Evolutionary conservation across 305 asterid genomes (phyloP).

Genomic region (Solanum aculeatissimum): DNA sequence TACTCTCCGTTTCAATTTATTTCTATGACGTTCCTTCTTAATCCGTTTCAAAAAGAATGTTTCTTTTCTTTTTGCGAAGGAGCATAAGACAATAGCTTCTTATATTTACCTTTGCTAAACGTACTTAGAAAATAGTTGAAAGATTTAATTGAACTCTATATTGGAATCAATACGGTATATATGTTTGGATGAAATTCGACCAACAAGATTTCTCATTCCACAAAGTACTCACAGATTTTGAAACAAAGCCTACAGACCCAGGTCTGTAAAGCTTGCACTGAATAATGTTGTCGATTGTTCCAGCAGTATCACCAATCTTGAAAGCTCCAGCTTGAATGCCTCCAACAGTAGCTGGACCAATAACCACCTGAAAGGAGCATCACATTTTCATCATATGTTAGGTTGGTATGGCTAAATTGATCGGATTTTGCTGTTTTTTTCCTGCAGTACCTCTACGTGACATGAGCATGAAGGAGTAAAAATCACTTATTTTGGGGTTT

Average conservation of each 20-base stretch:
- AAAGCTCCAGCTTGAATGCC: constrained; percentile 99
- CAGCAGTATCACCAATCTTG: constrained; percentile 97
- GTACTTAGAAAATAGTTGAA: background rate
- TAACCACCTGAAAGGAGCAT: constrained; percentile 52
- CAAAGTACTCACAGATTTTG: constrained; percentile 66
- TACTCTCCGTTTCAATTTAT: background rate
- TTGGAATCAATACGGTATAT: background rate
- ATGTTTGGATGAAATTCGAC: background rate
- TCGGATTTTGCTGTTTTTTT: background rate
- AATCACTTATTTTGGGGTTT: no score
- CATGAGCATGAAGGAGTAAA: background rate
- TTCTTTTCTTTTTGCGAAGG: background rate
- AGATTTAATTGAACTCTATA: background rate
- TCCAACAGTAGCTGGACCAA: constrained; percentile 98
- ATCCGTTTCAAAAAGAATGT: background rate
- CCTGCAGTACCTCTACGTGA: background rate
- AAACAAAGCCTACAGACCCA: constrained; percentile 93
- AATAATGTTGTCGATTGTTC: constrained; percentile 89
- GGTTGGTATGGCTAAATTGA: background rate
- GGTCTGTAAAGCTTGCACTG: constrained; percentile 92
- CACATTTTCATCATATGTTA: background rate
- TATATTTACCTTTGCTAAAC: background rate
- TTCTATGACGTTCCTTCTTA: no score
- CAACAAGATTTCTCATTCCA: background rate
- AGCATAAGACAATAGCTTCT: background rate